Conservation (phyloP, 106 monocot genomes). For the Alisma plantagoaquatica region DNA sequence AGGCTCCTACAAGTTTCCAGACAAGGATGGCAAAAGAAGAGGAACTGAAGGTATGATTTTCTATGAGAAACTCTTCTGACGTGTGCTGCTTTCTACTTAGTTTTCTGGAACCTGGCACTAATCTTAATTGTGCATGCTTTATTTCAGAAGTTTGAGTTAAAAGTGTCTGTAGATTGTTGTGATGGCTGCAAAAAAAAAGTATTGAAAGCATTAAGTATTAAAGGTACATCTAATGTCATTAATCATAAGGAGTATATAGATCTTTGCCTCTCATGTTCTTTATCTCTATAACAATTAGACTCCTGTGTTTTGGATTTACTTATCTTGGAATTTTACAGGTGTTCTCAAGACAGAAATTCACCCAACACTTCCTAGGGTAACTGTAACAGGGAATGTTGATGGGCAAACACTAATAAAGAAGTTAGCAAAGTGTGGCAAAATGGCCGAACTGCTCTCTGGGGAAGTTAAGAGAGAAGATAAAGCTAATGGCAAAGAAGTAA, state of each 20-base stretch:
- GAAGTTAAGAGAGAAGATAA: background rate
- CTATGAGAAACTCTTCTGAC: background rate
- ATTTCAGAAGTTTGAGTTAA: conserved; percentile 49
- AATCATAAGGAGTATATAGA: too few species aligned
- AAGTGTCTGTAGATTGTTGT: conserved; percentile 77
- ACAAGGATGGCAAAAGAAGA: conserved; percentile 47
- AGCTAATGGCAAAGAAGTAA: background rate
- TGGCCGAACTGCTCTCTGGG: background rate
- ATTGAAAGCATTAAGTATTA: conserved; percentile 55
- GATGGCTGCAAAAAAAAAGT: conserved; percentile 86
- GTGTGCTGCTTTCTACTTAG: background rate
- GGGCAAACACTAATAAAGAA: background rate
- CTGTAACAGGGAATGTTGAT: background rate
- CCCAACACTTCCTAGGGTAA: conserved; percentile 14
- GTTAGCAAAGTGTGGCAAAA: background rate
- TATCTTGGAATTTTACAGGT: background rate
- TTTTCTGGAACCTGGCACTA: background rate
- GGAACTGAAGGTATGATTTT: conserved; percentile 21
- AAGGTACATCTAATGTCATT: too few species aligned
- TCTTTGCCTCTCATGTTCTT: too few species aligned
- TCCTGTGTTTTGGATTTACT: background rate
- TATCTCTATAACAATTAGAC: background rate
- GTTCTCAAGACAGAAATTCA: conserved; percentile 58
- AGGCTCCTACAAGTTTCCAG: too few species aligned
- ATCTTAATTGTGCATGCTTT: background rate